Evolutionary conservation across 352 stramenopile genomes (phyloP), one percentile per base, ranked within the genome.

Genomic region (Globisporangium acanthophoron): DNA sequence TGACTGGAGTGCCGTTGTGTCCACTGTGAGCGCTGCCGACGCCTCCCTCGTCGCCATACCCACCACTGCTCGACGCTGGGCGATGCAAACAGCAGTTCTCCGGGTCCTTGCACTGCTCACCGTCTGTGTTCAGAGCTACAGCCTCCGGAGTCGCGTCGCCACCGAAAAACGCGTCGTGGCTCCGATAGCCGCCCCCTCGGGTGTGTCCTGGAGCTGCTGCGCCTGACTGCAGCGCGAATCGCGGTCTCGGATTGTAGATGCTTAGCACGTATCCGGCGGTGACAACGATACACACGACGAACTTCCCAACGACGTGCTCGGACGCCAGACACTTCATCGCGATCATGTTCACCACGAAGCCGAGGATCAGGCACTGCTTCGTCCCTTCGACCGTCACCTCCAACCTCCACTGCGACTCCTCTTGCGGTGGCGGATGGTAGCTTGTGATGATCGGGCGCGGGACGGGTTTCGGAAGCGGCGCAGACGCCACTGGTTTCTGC

Each of bases 281-380:
- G 16, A 86, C 76, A 2, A 64, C 56, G 40, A 87, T 59, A 53
- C 79, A 89, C 11, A 91, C 70, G 7, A 80, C 65, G 8, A 86
- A 49, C 54, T 88, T 86, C 52, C 66, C 85, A 24, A 89, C 31
- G n/a, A 87, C 77, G 44, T 87, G 71, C 66, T 91, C 78, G n/a
- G 70, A 70, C 12, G 73, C 79, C 0, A 89, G 52, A 11, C 73
- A 87, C 58, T 82, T 77, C 40, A 91, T 70, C 4, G 81, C 78
- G 49, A 88, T 68, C 13, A 89, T 89, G 56, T 91, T 91, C 20
- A 91, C 61, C 66, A 91, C 78, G 43, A 91, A 88, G 27, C 81
- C 77, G 3, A 87, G 65, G 57, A 91, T 91, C 31, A 89, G 60
- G 49, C 79, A 91, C 56, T 85, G 77, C 56, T 91, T 87, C 29